These are phyloP conservation scores for Aspergillus sclerotiicarbonarius DNA, from an alignment of 495 filamentous ascomycete genomes.

Conservation along the genomic window DNA sequence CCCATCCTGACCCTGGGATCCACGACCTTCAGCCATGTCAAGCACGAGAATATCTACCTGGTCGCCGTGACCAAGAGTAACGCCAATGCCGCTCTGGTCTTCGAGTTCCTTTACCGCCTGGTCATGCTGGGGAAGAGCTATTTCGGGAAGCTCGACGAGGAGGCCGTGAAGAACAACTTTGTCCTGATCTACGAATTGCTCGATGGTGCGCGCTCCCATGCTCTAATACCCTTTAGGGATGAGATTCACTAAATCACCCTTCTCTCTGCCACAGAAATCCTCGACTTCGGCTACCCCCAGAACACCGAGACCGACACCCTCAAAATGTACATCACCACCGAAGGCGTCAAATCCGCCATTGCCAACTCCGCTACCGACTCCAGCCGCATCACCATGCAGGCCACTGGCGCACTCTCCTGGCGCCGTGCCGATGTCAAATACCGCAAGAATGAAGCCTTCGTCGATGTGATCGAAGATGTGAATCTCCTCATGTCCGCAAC, in stretches of 20 bases:
- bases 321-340: conserved; percentile 99
- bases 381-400: conserved; percentile 98
- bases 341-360: conserved; percentile 95
- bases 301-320: conserved; percentile 98
- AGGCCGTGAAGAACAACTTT: conserved; percentile 99
- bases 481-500: conserved; percentile 98
- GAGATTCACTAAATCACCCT: background rate
- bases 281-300: conserved; percentile 99
- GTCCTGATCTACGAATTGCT: conserved; percentile 97
- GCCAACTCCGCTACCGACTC: conserved; percentile 70
- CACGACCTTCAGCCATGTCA: conserved; percentile 98
- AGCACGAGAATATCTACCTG: conserved; percentile 98
- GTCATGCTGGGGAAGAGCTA: conserved; percentile 89
- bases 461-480: conserved; percentile 99
- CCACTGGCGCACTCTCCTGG: conserved; percentile 96
- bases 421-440: conserved; percentile 96
- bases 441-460: conserved; percentile 98
- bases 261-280: conserved; percentile 66
- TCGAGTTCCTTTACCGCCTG: conserved; percentile 95
- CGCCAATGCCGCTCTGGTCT: conserved; percentile 97
- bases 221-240: background rate
- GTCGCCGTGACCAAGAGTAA: conserved; percentile 99
- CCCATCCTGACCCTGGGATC: conserved; percentile 96
- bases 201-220: conserved; percentile 63
- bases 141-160: conserved; percentile 99